Conservation (phyloP, 805 yeast species). For the Cyberlindnera mrakii region DNA sequence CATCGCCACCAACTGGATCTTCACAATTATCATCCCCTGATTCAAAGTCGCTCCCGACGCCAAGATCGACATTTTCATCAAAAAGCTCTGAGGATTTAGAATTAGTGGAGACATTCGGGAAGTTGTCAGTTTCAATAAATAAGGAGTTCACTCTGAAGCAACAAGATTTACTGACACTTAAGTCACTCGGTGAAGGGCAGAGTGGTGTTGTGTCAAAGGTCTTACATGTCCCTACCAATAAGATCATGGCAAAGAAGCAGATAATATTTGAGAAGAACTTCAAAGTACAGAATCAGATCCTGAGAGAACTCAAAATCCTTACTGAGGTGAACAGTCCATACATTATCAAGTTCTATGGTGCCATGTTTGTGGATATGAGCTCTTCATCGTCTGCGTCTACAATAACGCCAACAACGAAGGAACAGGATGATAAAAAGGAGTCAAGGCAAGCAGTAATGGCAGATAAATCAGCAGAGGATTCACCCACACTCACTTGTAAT, state of each 20-base stretch:
- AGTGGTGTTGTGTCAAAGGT: conserved; percentile 91
- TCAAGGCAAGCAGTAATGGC: conserved; percentile 6
- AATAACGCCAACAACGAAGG: conserved; percentile 6
- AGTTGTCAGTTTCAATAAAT: conserved; percentile 48
- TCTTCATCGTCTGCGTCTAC: conserved; percentile 5
- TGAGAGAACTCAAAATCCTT: conserved; percentile 83
- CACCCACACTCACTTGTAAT: conserved; percentile 28
- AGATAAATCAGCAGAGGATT: conserved; percentile 12
- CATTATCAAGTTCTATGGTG: conserved; percentile 89
- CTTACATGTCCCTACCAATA: conserved; percentile 81
- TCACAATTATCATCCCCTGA: conserved; percentile 1
- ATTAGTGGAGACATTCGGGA: conserved; percentile 39
- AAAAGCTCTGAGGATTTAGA: conserved; percentile 27
- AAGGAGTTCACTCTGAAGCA: conserved; percentile 45
- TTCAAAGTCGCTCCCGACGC: conserved; percentile 16
- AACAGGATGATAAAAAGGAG: background rate
- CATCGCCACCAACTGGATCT: conserved; percentile 1
- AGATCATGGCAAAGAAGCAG: conserved; percentile 83
- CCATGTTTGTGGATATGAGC: conserved; percentile 52
- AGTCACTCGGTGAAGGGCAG: conserved; percentile 85
- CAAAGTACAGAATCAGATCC: conserved; percentile 73
- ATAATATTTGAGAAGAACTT: conserved; percentile 82
- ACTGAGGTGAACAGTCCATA: conserved; percentile 82
- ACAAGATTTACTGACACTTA: conserved; percentile 67
- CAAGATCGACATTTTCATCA: conserved; percentile 26